Percentiles rank a stretch among this genome's conserved stretches.
Conservation (phyloP, 1,139 yeast species). For the Pichia sp. region DNA sequence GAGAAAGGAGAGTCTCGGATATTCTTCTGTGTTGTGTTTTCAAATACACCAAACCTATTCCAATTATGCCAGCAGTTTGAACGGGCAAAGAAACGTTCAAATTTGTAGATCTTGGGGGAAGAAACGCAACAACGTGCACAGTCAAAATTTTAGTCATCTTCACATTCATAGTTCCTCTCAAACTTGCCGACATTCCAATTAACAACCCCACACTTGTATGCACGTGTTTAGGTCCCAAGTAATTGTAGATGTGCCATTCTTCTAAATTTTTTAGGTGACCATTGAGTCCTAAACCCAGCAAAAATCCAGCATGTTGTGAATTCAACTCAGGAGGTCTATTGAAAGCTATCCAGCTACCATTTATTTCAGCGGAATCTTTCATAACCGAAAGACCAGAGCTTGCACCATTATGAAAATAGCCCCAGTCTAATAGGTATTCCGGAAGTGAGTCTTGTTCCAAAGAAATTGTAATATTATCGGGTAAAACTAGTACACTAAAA, state of each 20-base stretch:
- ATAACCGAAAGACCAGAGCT: conserved; percentile 79
- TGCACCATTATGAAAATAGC: conserved; percentile 87
- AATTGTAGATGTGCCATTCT: conserved; percentile 96
- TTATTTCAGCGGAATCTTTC: conserved; percentile 59
- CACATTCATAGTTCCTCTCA: conserved; percentile 75
- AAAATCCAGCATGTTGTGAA: conserved; percentile 89
- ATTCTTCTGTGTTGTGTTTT: conserved; percentile 79
- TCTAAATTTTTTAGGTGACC: conserved; percentile 81
- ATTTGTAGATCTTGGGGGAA: conserved; percentile 89
- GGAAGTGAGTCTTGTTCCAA: conserved; percentile 50
- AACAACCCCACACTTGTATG: conserved; percentile 80
- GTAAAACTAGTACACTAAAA: conserved; percentile 58
- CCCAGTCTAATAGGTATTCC: conserved; percentile 61
- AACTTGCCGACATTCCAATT: conserved; percentile 89
- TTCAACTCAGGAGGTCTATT: conserved; percentile 67
- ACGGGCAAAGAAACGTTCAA: conserved; percentile 76
- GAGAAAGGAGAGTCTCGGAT: conserved; percentile 73
- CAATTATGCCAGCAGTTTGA: conserved; percentile 87
- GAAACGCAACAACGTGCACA: conserved; percentile 85
- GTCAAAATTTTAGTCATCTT: conserved; percentile 85
- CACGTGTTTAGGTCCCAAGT: conserved; percentile 83
- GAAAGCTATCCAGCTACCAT: conserved; percentile 89
- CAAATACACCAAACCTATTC: conserved; percentile 77
- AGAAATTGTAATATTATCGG: conserved; percentile 57
- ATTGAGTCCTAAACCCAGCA: conserved; percentile 86